A percentile compares a stretch with the other conserved stretches of the same genome.
phyloP scores from a whole-genome alignment of 495 filamentous ascomycete species.

The Aspergillus diversus region DNA sequence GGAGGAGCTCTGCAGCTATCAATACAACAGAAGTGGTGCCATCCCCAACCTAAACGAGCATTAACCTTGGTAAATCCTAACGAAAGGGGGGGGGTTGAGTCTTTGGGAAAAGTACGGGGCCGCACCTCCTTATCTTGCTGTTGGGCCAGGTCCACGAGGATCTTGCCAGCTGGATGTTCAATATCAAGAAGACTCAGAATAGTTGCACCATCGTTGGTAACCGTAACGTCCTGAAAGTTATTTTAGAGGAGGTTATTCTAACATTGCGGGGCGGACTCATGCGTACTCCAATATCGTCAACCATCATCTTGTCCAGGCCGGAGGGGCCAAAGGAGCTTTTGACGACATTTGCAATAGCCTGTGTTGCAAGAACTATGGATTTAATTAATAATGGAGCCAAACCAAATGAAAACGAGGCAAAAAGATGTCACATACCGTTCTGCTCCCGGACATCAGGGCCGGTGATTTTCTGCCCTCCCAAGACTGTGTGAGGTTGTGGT shows the following conservation, averaged over 20 bases:
- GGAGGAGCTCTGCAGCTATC: constrained; percentile 93
- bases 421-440: constrained; percentile 65
- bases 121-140: constrained; percentile 95
- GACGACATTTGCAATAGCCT: constrained; percentile 97
- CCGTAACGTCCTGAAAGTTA: constrained; percentile 81
- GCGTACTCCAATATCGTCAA: constrained; percentile 95
- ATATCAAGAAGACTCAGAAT: constrained; percentile 94
- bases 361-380: constrained; percentile 80
- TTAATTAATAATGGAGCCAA: constrained; percentile 18
- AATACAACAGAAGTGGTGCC: constrained; percentile 97
- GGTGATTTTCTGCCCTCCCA: constrained; percentile 92
- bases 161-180: constrained; percentile 97
- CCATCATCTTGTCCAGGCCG: constrained; percentile 99
- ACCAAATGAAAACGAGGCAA: background rate
- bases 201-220: constrained; percentile 98
- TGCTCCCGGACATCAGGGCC: constrained; percentile 95
- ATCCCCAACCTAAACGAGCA: constrained; percentile 71
- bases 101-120: background rate
- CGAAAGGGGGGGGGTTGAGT: background rate
- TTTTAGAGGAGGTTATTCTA: constrained; percentile 9
- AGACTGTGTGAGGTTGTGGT: constrained; percentile 59
- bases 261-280: constrained; percentile 32
- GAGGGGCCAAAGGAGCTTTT: constrained; percentile 98
- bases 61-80: constrained; percentile 24
- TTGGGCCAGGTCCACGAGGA: constrained; percentile 94